Conservation (phyloP, 352 stramenopile species). For the Globisporangium orthogonon region DNA sequence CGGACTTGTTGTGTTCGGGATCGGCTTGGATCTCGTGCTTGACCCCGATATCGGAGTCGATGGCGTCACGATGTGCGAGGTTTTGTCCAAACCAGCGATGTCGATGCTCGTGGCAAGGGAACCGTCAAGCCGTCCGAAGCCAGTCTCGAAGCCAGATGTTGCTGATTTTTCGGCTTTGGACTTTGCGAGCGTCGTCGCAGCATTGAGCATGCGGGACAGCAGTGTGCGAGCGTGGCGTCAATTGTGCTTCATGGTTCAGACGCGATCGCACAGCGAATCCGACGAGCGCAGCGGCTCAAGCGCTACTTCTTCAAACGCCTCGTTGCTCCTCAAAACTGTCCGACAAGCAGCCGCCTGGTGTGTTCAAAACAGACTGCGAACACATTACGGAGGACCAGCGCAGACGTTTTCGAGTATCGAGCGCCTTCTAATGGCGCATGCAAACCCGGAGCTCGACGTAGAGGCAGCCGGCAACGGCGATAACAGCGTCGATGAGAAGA, state of each 20-base stretch:
- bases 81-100: constrained; percentile 3
- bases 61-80: neutral
- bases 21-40: constrained; percentile 11
- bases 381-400: constrained; percentile 64
- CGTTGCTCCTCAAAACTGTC: constrained; percentile 24
- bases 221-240: constrained; percentile 29
- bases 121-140: constrained; percentile 2
- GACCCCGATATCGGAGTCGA: constrained; percentile 5
- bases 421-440: constrained; percentile 40
- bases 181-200: constrained; percentile 38
- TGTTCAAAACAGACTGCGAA: constrained; percentile 64
- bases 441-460: neutral
- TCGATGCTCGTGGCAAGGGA: constrained; percentile 8
- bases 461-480: neutral
- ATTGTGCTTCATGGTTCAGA: constrained; percentile 15
- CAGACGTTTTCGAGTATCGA: constrained; percentile 79
- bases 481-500: neutral
- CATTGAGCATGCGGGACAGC: constrained; percentile 23
- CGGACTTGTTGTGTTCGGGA: constrained; percentile 8
- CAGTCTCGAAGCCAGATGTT: neutral
- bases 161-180: constrained; percentile 25
- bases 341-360: constrained; percentile 61
- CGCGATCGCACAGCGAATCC: neutral
- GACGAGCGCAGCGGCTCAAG: neutral
- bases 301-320: constrained; percentile 11